phyloP scores from a whole-genome alignment of 2,329 filamentous ascomycete genomes.

The Hypomyces perniciosus region DNA sequence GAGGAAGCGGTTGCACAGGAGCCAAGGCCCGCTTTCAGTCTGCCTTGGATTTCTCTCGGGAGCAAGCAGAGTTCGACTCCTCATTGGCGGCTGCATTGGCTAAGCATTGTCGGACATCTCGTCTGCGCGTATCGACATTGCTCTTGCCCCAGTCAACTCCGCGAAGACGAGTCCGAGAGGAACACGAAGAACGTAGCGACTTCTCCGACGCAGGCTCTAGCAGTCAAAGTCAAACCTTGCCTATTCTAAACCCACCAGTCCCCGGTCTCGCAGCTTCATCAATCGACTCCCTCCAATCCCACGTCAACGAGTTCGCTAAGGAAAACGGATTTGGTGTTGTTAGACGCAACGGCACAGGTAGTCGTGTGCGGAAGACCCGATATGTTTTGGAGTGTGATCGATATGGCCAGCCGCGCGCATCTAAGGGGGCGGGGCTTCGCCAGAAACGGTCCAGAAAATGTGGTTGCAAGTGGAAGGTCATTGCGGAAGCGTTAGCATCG shows the following conservation, averaged over 20 bases:
- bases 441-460: constrained; percentile 13
- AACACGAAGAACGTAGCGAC: no score
- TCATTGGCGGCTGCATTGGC: no score
- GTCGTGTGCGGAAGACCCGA: constrained; percentile 5
- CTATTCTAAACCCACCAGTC: constrained; percentile 10
- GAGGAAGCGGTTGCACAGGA: no score
- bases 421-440: constrained; percentile 4
- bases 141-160: no score
- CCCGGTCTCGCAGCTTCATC: constrained; percentile 2
- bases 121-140: no score
- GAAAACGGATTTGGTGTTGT: constrained; percentile 10
- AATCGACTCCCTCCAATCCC: constrained; percentile 1
- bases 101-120: no score
- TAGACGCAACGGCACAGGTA: constrained; percentile 4
- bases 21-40: no score
- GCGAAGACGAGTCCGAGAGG: no score
- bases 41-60: no score
- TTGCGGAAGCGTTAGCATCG: constrained; percentile 13
- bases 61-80: no score
- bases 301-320: constrained; percentile 7
- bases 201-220: no score
- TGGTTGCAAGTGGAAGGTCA: constrained; percentile 15
- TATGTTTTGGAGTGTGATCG: constrained; percentile 13
- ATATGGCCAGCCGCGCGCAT: constrained; percentile 4
- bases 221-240: no score